phyloP scores from a whole-genome alignment of 1,139 yeast genomes.

The Geotrichum aggregatum region DNA sequence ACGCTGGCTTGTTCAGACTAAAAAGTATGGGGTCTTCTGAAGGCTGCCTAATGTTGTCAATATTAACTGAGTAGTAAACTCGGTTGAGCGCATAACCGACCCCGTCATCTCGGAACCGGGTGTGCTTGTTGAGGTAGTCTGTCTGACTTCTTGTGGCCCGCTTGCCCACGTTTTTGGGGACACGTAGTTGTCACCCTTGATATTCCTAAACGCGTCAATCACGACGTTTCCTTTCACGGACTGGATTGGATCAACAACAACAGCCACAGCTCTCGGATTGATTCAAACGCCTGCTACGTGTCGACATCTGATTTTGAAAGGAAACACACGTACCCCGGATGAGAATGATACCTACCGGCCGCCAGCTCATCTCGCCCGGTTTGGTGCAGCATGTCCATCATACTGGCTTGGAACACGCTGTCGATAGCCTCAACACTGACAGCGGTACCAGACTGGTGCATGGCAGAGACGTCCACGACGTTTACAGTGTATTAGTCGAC shows the following conservation, averaged over 20 bases:
- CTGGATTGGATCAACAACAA: conserved; percentile 95
- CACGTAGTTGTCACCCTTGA: conserved; percentile 73
- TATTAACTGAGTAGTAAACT: conserved; percentile 91
- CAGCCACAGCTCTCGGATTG: conserved; percentile 93
- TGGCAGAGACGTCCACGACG: conserved; percentile 96
- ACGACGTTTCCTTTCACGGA: conserved; percentile 98
- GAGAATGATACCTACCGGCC: conserved; percentile 99
- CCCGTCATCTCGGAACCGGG: no score
- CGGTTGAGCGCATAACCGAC: conserved; percentile 96
- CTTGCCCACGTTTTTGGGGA: no score
- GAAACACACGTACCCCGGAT: conserved; percentile 99
- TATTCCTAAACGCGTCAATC: conserved; percentile 95
- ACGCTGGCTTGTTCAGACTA: conserved; percentile 89
- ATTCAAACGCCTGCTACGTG: conserved; percentile 96
- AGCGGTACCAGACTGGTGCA: conserved; percentile 96
- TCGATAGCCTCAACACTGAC: conserved; percentile 98
- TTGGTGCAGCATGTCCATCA: conserved; percentile 99
- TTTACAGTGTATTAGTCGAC: conserved; percentile 96
- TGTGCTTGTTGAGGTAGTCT: no score
- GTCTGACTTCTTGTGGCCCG: no score
- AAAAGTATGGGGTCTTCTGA: conserved; percentile 91
- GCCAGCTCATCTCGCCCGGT: conserved; percentile 98
- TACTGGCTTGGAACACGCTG: conserved; percentile 95
- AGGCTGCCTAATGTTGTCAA: conserved; percentile 89
- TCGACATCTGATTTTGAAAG: conserved; percentile 93